These are phyloP conservation scores for Gomphus bonarii DNA, from an alignment of 1,284 basidiomycete genomes.

Conservation along the genomic window DNA sequence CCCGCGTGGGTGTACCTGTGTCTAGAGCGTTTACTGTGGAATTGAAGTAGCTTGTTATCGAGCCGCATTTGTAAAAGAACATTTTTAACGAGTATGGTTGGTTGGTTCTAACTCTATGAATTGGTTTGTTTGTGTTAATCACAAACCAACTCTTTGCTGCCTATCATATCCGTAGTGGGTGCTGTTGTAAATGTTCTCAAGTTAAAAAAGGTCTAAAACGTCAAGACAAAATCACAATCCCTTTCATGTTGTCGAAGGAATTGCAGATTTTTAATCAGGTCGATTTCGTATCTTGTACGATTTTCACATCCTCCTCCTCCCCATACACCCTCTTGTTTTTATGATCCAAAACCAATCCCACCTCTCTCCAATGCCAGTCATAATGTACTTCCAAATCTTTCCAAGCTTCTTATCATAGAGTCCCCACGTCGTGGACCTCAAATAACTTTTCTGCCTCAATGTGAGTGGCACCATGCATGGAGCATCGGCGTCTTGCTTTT, in stretches of 20 bases:
- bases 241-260: no score
- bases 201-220: no score
- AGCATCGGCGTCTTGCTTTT: neutral
- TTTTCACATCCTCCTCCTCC: neutral
- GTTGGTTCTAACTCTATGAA: neutral
- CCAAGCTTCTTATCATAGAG: no score
- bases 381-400: constrained; percentile 6
- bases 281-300: no score
- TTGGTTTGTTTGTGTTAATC: no score
- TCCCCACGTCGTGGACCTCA: neutral
- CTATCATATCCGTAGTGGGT: no score
- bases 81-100: neutral
- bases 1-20: neutral
- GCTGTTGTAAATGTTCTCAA: no score
- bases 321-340: neutral
- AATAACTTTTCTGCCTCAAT: neutral
- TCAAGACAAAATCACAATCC: no score
- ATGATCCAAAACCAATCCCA: constrained; percentile 3
- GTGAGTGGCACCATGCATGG: constrained; percentile 5
- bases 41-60: neutral
- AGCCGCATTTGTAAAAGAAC: neutral
- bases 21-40: neutral
- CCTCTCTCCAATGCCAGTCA: constrained; percentile 8
- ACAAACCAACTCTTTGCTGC: no score
- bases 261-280: no score